phyloP scores from a whole-genome alignment of 148 eudicot genomes.

The Spergularia marina region DNA sequence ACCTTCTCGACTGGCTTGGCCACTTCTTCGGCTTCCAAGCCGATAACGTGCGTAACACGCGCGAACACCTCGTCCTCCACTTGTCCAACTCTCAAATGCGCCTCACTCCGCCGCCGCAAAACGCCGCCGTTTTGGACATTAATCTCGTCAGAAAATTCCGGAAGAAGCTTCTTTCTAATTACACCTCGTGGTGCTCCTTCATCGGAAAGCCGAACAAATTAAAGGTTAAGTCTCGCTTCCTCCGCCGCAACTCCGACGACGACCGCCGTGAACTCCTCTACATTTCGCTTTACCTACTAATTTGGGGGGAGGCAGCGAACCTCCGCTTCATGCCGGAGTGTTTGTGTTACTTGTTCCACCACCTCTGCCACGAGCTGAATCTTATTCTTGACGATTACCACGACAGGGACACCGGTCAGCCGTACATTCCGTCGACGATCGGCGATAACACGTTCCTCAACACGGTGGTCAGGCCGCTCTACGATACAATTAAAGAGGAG shows the following conservation, averaged over 20 bases:
- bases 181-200: conserved; percentile 71
- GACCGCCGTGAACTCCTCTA: conserved; percentile 67
- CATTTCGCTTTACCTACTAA: conserved; percentile 58
- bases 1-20: conserved; percentile 86
- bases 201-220: conserved; percentile 34
- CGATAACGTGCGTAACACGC: conserved; percentile 77
- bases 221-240: conserved; percentile 34
- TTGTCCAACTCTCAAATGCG: conserved; percentile 80
- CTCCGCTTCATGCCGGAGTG: conserved; percentile 79
- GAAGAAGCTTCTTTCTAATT: conserved; percentile 51
- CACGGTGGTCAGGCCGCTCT: conserved; percentile 57
- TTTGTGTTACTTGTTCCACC: conserved; percentile 74
- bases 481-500: conserved; percentile 49
- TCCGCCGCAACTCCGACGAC: conserved; percentile 41
- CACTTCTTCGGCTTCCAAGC: conserved; percentile 74
- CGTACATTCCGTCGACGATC: conserved; percentile 40
- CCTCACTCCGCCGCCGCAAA: conserved; percentile 48
- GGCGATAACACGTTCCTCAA: conserved; percentile 54
- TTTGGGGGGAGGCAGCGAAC: conserved; percentile 92
- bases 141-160: conserved; percentile 54
- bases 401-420: conserved; percentile 55
- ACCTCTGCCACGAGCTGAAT: conserved; percentile 73
- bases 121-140: conserved; percentile 46
- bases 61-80: conserved; percentile 88
- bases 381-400: conserved; percentile 41